A percentile compares a stretch with the other conserved stretches of the same genome.
Conservation (phyloP, 2,329 filamentous ascomycete species). For the Anthostomella pinea region DNA sequence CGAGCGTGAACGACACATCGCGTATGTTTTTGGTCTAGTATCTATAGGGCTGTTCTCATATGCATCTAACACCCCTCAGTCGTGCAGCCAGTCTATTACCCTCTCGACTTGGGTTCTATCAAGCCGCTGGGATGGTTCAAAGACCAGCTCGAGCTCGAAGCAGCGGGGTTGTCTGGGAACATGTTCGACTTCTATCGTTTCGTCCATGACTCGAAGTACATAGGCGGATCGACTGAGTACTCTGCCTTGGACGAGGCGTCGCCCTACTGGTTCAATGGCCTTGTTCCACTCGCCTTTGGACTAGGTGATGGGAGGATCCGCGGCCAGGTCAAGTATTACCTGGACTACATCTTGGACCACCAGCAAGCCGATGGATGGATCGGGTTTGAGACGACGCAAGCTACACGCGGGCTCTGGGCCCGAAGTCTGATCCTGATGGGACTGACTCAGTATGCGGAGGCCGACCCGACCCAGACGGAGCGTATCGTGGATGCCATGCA, state of each 20-base stretch:
- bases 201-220: conserved; percentile 47
- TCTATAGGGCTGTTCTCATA: no score
- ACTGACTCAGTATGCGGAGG: conserved; percentile 43
- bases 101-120: conserved; percentile 19
- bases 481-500: conserved; percentile 47
- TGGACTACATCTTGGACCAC: conserved; percentile 43
- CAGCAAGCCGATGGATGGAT: conserved; percentile 55
- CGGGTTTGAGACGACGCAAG: conserved; percentile 43
- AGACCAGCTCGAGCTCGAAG: conserved; percentile 23
- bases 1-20: no score
- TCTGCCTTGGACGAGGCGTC: conserved; percentile 49
- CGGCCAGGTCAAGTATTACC: conserved; percentile 41
- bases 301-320: conserved; percentile 45
- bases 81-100: conserved; percentile 19
- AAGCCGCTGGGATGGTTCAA: conserved; percentile 23
- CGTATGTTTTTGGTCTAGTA: no score
- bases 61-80: conserved; percentile 11
- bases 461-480: conserved; percentile 38
- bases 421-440: conserved; percentile 47
- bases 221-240: conserved; percentile 50
- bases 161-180: conserved; percentile 19
- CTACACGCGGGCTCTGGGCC: conserved; percentile 49
- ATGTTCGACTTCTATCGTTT: conserved; percentile 52
- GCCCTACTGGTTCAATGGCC: conserved; percentile 56
- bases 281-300: conserved; percentile 52